phyloP scores from a whole-genome alignment of 1,284 basidiomycete genomes.

The Ganoderma boninense region DNA sequence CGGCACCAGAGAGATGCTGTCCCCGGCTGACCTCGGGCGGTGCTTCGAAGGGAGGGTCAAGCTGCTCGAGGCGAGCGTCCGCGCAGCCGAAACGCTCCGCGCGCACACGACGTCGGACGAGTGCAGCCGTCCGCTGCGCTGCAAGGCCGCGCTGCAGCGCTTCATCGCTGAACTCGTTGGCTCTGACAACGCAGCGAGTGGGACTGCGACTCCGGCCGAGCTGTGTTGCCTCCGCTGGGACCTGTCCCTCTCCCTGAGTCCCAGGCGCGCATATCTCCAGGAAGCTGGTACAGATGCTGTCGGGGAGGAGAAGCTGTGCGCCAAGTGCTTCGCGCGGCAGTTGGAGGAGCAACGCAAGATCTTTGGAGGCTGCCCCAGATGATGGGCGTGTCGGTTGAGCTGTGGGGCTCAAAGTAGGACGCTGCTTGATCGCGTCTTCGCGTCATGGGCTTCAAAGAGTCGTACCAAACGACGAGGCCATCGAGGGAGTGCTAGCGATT shows the following conservation, averaged over 20 bases:
- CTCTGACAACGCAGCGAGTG: neutral
- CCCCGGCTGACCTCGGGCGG: slow-evolving; percentile 19
- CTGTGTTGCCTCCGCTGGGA: slow-evolving; percentile 14
- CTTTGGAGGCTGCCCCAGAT: slow-evolving; percentile 12
- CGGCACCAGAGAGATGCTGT: slow-evolving; percentile 18
- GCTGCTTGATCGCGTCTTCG: neutral
- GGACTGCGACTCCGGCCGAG: neutral
- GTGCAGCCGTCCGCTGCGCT: neutral
- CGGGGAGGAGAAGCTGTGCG: slow-evolving; percentile 5
- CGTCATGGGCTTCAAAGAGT: neutral
- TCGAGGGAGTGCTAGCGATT: neutral
- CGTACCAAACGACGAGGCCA: too few species aligned
- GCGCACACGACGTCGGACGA: neutral
- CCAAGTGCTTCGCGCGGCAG: slow-evolving; percentile 12
- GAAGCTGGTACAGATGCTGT: neutral
- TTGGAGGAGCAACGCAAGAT: slow-evolving; percentile 15
- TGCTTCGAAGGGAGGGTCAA: slow-evolving; percentile 19
- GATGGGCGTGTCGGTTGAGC: slow-evolving; percentile 18
- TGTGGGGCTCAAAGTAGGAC: neutral
- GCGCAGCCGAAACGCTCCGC: neutral
- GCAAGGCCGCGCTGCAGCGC: slow-evolving; percentile 13
- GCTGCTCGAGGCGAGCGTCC: slow-evolving; percentile 14
- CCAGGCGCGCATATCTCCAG: neutral
- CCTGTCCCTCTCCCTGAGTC: slow-evolving; percentile 1
- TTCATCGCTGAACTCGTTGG: slow-evolving; percentile 25